These are phyloP conservation scores for Cadophora sp. DNA, from an alignment of 2,329 filamentous ascomycete genomes.

Conservation along the genomic window DNA sequence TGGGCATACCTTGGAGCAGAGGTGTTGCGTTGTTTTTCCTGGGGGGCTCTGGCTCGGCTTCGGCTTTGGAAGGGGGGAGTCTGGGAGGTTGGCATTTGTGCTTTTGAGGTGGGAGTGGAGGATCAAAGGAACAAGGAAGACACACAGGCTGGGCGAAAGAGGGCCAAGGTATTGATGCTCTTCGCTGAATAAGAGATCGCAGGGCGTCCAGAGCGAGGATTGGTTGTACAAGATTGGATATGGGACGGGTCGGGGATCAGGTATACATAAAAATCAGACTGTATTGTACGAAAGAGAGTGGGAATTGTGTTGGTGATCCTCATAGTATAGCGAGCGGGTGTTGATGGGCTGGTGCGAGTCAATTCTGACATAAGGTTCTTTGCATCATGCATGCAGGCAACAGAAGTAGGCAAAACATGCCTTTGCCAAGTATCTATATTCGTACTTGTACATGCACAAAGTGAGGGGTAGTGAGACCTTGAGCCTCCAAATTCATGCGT, in stretches of 20 bases:
- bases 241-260: slow-evolving; percentile 12
- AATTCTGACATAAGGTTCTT: neutral
- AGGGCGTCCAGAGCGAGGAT: neutral
- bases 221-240: slow-evolving; percentile 12
- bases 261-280: slow-evolving; percentile 30
- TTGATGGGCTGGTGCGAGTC: neutral
- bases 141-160: neutral
- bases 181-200: neutral
- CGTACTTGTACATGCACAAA: neutral
- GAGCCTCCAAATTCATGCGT: slow-evolving; percentile 7
- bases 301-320: slow-evolving; percentile 7
- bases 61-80: slow-evolving; percentile 5
- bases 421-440: slow-evolving; percentile 12
- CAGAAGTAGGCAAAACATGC: neutral
- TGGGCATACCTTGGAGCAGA: slow-evolving; percentile 11
- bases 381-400: slow-evolving; percentile 2
- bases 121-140: slow-evolving; percentile 19
- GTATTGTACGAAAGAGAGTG: slow-evolving; percentile 24
- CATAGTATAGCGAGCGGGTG: slow-evolving; percentile 9
- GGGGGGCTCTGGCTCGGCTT: slow-evolving; percentile 7
- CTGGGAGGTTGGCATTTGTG: slow-evolving; percentile 24
- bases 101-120: slow-evolving; percentile 38
- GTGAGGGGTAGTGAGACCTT: slow-evolving; percentile 17
- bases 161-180: neutral
- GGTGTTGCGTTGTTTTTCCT: slow-evolving; percentile 10